A percentile compares a stretch with the other conserved stretches of the same genome.
Evolutionary conservation across 495 filamentous ascomycete genomes (phyloP).

Genomic region (Wilcoxina mikolae): DNA sequence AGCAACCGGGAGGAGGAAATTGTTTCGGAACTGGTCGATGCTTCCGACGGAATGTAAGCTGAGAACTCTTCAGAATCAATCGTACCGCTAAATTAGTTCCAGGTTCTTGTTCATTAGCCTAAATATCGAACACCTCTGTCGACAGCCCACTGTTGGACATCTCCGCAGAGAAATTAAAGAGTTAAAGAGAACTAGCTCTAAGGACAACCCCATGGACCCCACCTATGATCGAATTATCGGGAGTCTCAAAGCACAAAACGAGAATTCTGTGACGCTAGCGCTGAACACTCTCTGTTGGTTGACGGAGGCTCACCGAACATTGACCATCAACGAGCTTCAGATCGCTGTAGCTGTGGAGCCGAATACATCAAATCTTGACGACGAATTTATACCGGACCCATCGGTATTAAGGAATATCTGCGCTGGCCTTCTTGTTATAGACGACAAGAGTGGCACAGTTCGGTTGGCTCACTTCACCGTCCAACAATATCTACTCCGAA

Average conservation of each 20-base stretch:
- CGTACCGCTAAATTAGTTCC: background rate
- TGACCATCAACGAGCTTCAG: conserved; percentile 15
- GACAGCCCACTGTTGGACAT: conserved; percentile 6
- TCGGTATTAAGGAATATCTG: conserved; percentile 13
- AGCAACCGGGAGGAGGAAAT: conserved; percentile 3
- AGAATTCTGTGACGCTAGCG: conserved; percentile 2
- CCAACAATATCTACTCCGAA: conserved; percentile 14
- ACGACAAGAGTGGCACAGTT: conserved; percentile 4
- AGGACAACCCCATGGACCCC: background rate
- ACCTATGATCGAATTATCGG: conserved; percentile 11
- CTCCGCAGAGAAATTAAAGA: conserved; percentile 6
- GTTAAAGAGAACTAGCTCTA: conserved; percentile 6
- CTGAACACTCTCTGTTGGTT: conserved; percentile 9
- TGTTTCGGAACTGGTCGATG: conserved; percentile 9
- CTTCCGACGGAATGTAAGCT: conserved; percentile 13
- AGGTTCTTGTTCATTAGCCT: conserved; percentile 17
- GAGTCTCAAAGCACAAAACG: conserved; percentile 1
- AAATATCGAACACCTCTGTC: conserved; percentile 12
- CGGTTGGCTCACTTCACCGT: conserved; percentile 13
- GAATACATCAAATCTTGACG: conserved; percentile 8
- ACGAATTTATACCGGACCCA: background rate
- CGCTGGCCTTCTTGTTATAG: conserved; percentile 9
- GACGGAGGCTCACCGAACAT: conserved; percentile 6
- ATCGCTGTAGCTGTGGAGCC: conserved; percentile 9
- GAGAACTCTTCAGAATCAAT: background rate